These are phyloP conservation scores for Arctium lappa DNA, from an alignment of 129 eudicot species.

Conservation along the genomic window DNA sequence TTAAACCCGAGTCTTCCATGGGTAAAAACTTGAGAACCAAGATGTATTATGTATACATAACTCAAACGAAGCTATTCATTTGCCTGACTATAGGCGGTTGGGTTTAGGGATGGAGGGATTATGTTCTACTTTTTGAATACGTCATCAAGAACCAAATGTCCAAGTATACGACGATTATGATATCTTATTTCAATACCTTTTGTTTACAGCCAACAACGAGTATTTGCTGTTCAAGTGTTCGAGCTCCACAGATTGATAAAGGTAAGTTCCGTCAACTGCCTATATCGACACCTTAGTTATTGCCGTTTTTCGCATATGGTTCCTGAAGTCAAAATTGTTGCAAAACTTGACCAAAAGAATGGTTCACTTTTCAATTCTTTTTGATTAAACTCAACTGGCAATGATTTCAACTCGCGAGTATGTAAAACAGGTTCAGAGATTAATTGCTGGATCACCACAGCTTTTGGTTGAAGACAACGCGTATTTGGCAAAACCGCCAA, in stretches of 20 bases:
- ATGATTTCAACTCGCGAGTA: not conserved
- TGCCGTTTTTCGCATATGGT: not conserved
- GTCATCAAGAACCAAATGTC: not conserved
- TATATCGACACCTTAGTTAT: not conserved
- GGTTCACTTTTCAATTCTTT: not conserved
- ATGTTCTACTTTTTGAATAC: not conserved
- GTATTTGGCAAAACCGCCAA: conserved; percentile 46
- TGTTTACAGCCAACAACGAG: conserved; percentile 85
- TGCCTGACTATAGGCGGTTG: no score
- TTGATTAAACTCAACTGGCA: not conserved
- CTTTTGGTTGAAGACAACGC: conserved; percentile 58
- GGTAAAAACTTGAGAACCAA: no score
- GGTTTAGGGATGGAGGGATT: not conserved
- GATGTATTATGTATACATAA: no score
- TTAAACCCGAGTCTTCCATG: no score
- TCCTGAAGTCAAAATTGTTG: not conserved
- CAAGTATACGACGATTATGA: not conserved
- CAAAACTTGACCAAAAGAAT: not conserved
- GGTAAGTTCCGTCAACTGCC: conserved; percentile 40
- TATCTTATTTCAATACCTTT: conserved; percentile 11
- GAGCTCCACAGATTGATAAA: conserved; percentile 91
- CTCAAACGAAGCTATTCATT: no score
- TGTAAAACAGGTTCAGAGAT: conserved; percentile 69
- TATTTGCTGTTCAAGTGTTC: conserved; percentile 93
- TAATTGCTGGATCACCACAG: conserved; percentile 79